These are phyloP conservation scores for Rhizoctonia solani DNA, from an alignment of 1,284 basidiomycete species.

Conservation along the genomic window DNA sequence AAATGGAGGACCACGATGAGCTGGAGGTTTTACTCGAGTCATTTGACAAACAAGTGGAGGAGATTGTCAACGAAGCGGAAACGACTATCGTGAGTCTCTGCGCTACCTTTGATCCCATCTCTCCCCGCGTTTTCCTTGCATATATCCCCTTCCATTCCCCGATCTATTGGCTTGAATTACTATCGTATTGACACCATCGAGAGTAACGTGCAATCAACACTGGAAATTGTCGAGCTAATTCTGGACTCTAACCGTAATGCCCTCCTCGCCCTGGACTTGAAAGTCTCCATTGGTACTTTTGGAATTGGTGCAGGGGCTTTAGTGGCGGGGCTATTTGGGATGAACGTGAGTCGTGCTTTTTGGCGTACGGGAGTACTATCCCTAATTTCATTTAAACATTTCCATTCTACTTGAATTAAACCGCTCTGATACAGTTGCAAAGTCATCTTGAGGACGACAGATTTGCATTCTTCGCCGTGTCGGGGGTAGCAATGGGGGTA, in stretches of 20 bases:
- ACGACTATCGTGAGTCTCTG: constrained; percentile 70
- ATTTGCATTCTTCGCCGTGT: constrained; percentile 69
- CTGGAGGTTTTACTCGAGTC: constrained; percentile 91
- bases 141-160: too few relatives aligned
- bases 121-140: too few relatives aligned
- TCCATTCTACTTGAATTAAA: neutral
- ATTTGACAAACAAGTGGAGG: constrained; percentile 94
- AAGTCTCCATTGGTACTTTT: constrained; percentile 94
- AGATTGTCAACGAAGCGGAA: constrained; percentile 91
- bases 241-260: constrained; percentile 96
- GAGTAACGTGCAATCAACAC: constrained; percentile 92
- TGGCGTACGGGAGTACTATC: constrained; percentile 11
- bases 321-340: constrained; percentile 89
- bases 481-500: constrained; percentile 57
- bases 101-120: neutral
- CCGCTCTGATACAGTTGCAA: constrained; percentile 53
- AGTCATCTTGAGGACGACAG: constrained; percentile 70
- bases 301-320: constrained; percentile 93
- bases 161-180: too few relatives aligned
- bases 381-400: constrained; percentile 7
- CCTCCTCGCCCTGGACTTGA: constrained; percentile 87
- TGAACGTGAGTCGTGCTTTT: constrained; percentile 76
- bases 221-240: constrained; percentile 97
- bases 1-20: constrained; percentile 84
- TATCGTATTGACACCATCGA: constrained; percentile 46